A percentile compares a stretch with the other conserved stretches of the same genome.
These are phyloP conservation scores for Atractiella rhizophila DNA, from an alignment of 768 basidiomycete genomes.

Conservation along the genomic window DNA sequence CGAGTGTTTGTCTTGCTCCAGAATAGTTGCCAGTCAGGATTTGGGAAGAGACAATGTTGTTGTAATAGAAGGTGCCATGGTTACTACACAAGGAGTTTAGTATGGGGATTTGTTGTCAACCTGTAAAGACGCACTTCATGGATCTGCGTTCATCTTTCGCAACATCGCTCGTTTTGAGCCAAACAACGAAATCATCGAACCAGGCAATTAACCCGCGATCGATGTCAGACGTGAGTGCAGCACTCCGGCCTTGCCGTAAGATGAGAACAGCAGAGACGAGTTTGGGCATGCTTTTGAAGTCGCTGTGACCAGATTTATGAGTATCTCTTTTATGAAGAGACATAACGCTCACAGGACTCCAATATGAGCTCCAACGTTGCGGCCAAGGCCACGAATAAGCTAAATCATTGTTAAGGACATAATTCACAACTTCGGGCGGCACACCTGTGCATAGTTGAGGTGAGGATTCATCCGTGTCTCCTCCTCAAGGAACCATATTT, in stretches of 20 bases:
- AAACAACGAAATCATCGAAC: slow-evolving; percentile 27
- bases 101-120: background rate
- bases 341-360: no score
- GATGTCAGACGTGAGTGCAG: slow-evolving; percentile 33
- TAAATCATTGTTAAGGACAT: no score
- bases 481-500: slow-evolving; percentile 36
- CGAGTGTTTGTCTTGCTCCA: slow-evolving; percentile 29
- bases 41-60: slow-evolving; percentile 35
- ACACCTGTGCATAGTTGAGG: slow-evolving; percentile 35
- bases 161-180: slow-evolving; percentile 30
- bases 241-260: slow-evolving; percentile 26
- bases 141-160: slow-evolving; percentile 26
- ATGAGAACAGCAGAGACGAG: slow-evolving; percentile 28
- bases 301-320: no score
- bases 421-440: no score
- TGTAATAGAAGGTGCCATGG: slow-evolving; percentile 39
- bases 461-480: slow-evolving; percentile 39
- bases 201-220: slow-evolving; percentile 29
- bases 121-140: slow-evolving; percentile 27
- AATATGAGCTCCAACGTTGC: slow-evolving; percentile 29
- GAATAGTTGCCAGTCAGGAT: slow-evolving; percentile 30
- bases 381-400: slow-evolving; percentile 31
- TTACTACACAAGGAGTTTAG: slow-evolving; percentile 25
- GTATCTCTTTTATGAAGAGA: no score
- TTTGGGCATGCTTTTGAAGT: slow-evolving; percentile 36